Percentiles rank a stretch among this genome's conserved stretches.
Evolutionary conservation across 768 basidiomycete species (phyloP).

Genomic region (Trametes cingulata): DNA sequence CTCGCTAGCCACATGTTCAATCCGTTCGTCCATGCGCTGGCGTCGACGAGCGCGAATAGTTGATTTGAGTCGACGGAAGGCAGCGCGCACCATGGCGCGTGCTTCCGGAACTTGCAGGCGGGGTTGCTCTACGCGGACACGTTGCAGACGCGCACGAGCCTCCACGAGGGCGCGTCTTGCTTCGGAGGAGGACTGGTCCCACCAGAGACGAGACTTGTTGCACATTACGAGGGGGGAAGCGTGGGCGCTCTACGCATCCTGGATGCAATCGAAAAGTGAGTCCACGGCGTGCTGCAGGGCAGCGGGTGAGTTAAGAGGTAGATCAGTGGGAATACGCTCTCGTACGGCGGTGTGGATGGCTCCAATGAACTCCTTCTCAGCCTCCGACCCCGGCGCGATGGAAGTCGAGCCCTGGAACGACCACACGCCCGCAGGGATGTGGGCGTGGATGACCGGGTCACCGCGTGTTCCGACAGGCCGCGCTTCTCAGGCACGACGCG

Average conservation of each 20-base stretch:
- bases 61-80: background rate
- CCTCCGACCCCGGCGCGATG: background rate
- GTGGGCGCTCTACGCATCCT: background rate
- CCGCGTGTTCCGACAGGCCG: constrained; percentile 3
- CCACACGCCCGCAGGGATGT: background rate
- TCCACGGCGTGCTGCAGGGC: background rate
- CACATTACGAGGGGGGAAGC: background rate
- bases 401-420: background rate
- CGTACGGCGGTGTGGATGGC: background rate
- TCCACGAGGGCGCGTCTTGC: background rate
- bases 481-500: background rate
- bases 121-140: background rate
- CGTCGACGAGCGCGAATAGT: background rate
- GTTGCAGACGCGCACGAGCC: background rate
- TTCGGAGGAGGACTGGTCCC: background rate
- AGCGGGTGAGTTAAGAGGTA: background rate
- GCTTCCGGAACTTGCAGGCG: background rate
- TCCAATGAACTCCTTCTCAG: background rate
- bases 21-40: constrained; percentile 5
- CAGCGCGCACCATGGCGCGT: background rate
- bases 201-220: constrained; percentile 3
- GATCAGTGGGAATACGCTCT: background rate
- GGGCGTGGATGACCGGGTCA: background rate
- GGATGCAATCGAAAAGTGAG: background rate
- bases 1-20: background rate